Percentiles rank a stretch among this genome's conserved stretches.
phyloP scores from a whole-genome alignment of 768 basidiomycete species.

The Asterophora lycoperdoides region DNA sequence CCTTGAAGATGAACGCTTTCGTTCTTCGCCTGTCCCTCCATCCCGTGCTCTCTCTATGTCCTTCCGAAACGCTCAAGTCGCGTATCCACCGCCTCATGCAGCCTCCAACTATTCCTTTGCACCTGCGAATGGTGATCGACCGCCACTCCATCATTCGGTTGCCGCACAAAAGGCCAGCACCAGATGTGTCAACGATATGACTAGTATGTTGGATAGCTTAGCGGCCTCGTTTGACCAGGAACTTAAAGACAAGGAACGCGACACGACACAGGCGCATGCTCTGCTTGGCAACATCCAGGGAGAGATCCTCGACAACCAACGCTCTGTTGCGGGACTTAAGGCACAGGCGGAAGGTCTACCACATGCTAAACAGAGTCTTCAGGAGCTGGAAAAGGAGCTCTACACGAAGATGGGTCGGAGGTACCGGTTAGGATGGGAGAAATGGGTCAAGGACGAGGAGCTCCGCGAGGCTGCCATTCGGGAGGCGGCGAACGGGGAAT shows the following conservation, averaged over 20 bases:
- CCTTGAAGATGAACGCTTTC: conserved; percentile 95
- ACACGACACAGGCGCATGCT: conserved; percentile 85
- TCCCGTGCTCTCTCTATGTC: conserved; percentile 66
- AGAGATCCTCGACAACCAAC: conserved; percentile 84
- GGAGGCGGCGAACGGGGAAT: conserved; percentile 55
- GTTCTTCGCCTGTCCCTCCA: conserved; percentile 81
- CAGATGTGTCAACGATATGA: conserved; percentile 78
- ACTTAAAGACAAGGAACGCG: conserved; percentile 85
- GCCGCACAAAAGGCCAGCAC: conserved; percentile 85
- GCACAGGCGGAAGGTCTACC: conserved; percentile 62
- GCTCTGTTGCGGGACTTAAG: conserved; percentile 66
- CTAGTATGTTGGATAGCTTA: conserved; percentile 81
- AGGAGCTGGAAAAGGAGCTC: conserved; percentile 62
- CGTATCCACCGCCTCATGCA: conserved; percentile 37
- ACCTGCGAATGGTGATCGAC: conserved; percentile 54
- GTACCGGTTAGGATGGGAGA: conserved; percentile 87
- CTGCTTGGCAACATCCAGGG: conserved; percentile 82
- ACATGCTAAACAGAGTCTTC: conserved; percentile 54
- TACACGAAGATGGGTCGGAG: conserved; percentile 73
- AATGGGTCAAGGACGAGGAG: conserved; percentile 87
- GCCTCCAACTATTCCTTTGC: conserved; percentile 33
- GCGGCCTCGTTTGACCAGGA: conserved; percentile 91
- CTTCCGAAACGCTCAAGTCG: conserved; percentile 66
- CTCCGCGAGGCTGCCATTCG: conserved; percentile 66
- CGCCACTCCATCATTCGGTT: conserved; percentile 79